Evolutionary conservation across 352 stramenopile genomes (phyloP), one percentile per base, ranked within the genome.

Genomic region (Poterioochromonas sp.): DNA sequence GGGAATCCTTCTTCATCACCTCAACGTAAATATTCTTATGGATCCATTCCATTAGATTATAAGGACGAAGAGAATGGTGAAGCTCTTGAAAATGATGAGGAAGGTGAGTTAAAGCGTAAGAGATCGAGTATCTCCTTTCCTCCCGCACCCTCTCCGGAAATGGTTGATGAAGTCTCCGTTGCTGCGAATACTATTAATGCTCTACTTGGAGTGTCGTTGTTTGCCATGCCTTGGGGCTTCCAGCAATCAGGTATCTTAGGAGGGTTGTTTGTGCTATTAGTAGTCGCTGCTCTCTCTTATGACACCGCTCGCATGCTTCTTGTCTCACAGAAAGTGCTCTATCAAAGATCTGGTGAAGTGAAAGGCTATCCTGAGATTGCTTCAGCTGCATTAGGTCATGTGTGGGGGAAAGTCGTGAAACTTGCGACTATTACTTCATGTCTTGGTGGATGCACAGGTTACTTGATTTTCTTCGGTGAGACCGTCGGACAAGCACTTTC

Each of bases 281-380:
- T 40, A n/a, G 15, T 47, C 2, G 29, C 35, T n/a, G 47, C 2
- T 8, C 63, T 73, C 2, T 73, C 63, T 15, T 73, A 20, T 47
- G 29, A 47, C 11, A 73, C 63, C 20, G 37, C 37, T 47, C 29
- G 29, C 2, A 47, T 47, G 29, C 63, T 73, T 40, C n/a, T 73
- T 26, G 35, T 47, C 12, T 8, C 20, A n/a, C 63, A 73, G 40
- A 73, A 73, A 12, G 15, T 29, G 26, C n/a, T 15, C 32, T 49
- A 73, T 73, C 63, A 35, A 12, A 8, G 37, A 32, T 34, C 3
- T 43, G 63, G 63, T 47, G 29, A 73, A 73, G 63, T 73, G 3
- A n/a, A 47, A 26, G 35, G 32, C 20, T 73, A 73, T 73, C 63
- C 63, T n/a, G 63, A 73, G 12, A 73, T 73, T 15, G 63, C 63